phyloP scores from a whole-genome alignment of 2,329 filamentous ascomycete genomes.

The Stagonosporopsis tanaceti region DNA sequence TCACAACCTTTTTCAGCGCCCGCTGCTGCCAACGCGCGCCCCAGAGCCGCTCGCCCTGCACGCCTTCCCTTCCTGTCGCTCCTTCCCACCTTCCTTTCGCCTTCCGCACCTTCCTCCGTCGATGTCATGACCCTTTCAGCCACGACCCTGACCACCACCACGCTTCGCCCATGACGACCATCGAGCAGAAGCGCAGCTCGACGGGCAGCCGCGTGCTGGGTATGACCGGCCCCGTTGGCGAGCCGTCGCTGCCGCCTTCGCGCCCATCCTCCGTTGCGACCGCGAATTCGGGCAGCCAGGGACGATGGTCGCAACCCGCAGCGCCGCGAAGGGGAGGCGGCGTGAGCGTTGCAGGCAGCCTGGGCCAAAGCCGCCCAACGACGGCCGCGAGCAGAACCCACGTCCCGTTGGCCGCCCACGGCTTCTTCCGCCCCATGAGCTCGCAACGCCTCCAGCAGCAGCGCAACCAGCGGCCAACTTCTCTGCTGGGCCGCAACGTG shows the following conservation, averaged over 20 bases:
- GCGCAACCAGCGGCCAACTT: constrained; percentile 66
- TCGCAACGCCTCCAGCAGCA: constrained; percentile 94
- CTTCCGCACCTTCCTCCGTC: constrained; percentile 12
- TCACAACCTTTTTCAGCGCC: constrained; percentile 12
- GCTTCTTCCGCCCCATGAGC: constrained; percentile 96
- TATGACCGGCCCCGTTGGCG: constrained; percentile 56
- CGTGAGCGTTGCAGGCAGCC: constrained; percentile 55
- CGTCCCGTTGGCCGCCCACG: constrained; percentile 87
- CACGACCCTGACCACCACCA: constrained; percentile 35
- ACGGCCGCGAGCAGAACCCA: constrained; percentile 83
- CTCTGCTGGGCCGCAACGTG: constrained; percentile 44
- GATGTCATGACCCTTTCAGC: constrained; percentile 47
- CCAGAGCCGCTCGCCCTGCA: constrained; percentile 15
- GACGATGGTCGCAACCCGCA: constrained; percentile 63
- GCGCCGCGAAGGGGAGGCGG: constrained; percentile 61
- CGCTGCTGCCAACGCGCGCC: constrained; percentile 14
- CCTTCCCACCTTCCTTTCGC: constrained; percentile 17
- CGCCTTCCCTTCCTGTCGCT: constrained; percentile 33
- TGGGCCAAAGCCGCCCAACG: constrained; percentile 56
- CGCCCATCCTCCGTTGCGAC: constrained; percentile 55
- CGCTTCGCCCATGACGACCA: constrained; percentile 45
- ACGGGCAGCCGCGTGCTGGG: constrained; percentile 48
- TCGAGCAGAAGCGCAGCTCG: constrained; percentile 43
- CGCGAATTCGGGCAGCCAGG: constrained; percentile 50
- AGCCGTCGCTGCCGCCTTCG: constrained; percentile 58